Base-by-base conservation (phyloP, 1,284 basidiomycete species). In the Ganoderma lucidum region DNA sequence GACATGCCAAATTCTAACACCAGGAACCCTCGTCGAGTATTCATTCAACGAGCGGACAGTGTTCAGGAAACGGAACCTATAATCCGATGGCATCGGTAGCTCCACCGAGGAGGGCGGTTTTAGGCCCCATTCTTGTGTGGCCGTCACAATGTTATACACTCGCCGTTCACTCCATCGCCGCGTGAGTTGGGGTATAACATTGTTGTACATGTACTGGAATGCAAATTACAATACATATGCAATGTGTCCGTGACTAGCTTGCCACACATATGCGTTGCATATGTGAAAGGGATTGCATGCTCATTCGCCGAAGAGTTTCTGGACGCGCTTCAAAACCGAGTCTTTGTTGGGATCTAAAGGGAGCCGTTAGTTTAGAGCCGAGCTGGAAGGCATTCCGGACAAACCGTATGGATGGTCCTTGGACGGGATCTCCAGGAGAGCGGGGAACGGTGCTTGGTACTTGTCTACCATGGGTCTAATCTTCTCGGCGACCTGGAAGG, bases 381-480 rank as follows among this genome's bases (percentile, higher is more conserved):
- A 28, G 9, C 8, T 35, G 2, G 19, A 39, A 15, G 23, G 45
- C 6, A 14, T 12, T n/a, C 23, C 15, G 6, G 60, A 45, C 68
- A 30, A 2, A 95, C 95, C 95, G 76, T 96, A 97, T 63, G 95
- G 95, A 81, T 96, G 94, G 77, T 95, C 96, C 80, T 97, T 97
- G 65, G 94, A 95, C 23, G 98, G 98, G 73, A 99, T 99, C 83
- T 99, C 98, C 30, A 99, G 89, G 44, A 99, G 82, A 0, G 98
- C 96, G 30, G 98, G 98, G 84, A 99, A 99, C 0, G 97, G 92
- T 79, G 97, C 94, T 72, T 95, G 92, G 80, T 99, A 99, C 75
- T 92, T 92, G 82, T 99, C 98, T 19, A 99, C 96, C 1, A 94
- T 91, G 0, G 96, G 96, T 63, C 98, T 86, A 76, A 99, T 99